These are phyloP conservation scores for Boletales sp. DNA, from an alignment of 768 basidiomycete genomes.

Conservation along the genomic window DNA sequence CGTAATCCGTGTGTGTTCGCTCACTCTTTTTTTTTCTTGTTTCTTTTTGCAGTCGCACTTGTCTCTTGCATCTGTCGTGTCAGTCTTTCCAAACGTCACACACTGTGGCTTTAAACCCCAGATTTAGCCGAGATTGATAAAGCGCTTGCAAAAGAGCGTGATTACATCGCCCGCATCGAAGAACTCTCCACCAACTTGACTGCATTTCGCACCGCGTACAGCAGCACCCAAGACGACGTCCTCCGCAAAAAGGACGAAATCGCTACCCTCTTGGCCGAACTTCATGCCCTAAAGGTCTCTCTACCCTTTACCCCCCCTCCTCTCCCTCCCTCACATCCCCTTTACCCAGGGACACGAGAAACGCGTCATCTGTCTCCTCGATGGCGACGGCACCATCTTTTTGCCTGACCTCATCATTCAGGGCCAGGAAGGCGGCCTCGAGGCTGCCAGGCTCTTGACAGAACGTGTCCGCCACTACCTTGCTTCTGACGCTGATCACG, in stretches of 20 bases:
- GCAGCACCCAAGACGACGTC: conserved; percentile 17
- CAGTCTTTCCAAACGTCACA: not conserved
- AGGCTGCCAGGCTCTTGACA: conserved; percentile 48
- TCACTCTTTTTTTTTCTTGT: too few species aligned
- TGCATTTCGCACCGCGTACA: conserved; percentile 28
- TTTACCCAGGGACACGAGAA: conserved; percentile 24
- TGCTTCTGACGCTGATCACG: conserved; percentile 17
- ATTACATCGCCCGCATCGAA: conserved; percentile 15
- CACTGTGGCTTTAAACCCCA: not conserved
- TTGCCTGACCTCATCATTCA: conserved; percentile 46
- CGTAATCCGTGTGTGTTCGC: not conserved
- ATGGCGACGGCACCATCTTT: conserved; percentile 66
- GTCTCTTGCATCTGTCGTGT: conserved; percentile 9
- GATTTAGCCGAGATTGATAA: conserved; percentile 29
- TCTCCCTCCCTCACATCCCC: not conserved
- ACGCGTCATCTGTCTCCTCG: conserved; percentile 48
- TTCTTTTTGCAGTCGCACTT: not conserved
- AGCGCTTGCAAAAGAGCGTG: conserved; percentile 21
- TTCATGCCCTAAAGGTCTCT: conserved; percentile 25
- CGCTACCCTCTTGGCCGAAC: conserved; percentile 20
- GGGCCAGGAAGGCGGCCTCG: conserved; percentile 56
- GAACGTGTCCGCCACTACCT: conserved; percentile 27
- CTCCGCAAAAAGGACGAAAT: conserved; percentile 13
- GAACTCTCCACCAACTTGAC: conserved; percentile 23
- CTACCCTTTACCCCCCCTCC: not conserved